Evolutionary conservation across 768 basidiomycete species (phyloP).

Genomic region (Jaapia argillacea): DNA sequence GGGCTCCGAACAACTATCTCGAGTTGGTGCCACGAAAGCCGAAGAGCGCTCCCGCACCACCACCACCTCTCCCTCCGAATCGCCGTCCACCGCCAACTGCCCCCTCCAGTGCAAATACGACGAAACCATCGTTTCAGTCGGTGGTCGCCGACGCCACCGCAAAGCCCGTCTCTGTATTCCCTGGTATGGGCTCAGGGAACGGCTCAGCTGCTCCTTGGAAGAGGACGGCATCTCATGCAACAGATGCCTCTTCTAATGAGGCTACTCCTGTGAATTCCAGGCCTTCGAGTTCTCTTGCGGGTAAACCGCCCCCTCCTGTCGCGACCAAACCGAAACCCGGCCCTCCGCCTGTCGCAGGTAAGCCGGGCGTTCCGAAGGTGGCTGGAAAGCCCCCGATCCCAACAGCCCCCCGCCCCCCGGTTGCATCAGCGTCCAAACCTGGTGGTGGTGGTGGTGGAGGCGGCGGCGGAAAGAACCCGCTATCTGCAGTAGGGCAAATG

Average conservation of each 20-base stretch:
- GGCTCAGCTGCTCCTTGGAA: conserved; percentile 72
- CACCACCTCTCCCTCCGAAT: conserved; percentile 29
- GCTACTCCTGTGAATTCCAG: conserved; percentile 36
- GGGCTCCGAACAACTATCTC: conserved; percentile 92
- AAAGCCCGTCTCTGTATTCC: conserved; percentile 76
- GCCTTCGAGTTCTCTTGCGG: conserved; percentile 37
- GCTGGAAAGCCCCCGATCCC: conserved; percentile 57
- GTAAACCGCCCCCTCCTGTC: conserved; percentile 49
- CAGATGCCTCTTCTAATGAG: conserved; percentile 19
- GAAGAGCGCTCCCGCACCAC: conserved; percentile 62
- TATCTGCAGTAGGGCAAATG: conserved; percentile 49
- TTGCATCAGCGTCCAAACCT: conserved; percentile 27
- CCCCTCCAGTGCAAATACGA: conserved; percentile 26
- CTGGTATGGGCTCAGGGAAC: conserved; percentile 59
- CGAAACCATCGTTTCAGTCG: conserved; percentile 25
- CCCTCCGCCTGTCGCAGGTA: conserved; percentile 46
- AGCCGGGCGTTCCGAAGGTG: conserved; percentile 39
- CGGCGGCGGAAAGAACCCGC: conserved; percentile 29
- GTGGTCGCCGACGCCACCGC: conserved; percentile 50
- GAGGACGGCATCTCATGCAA: conserved; percentile 29
- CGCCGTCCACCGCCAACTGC: conserved; percentile 33
- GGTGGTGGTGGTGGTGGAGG: too few species aligned
- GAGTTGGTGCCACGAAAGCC: conserved; percentile 67
- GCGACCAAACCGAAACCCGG: conserved; percentile 55
- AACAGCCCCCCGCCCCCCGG: conserved; percentile 39